Evolutionary conservation across 2,329 filamentous ascomycete species (phyloP).

Genomic region (Epichloe amarillans): DNA sequence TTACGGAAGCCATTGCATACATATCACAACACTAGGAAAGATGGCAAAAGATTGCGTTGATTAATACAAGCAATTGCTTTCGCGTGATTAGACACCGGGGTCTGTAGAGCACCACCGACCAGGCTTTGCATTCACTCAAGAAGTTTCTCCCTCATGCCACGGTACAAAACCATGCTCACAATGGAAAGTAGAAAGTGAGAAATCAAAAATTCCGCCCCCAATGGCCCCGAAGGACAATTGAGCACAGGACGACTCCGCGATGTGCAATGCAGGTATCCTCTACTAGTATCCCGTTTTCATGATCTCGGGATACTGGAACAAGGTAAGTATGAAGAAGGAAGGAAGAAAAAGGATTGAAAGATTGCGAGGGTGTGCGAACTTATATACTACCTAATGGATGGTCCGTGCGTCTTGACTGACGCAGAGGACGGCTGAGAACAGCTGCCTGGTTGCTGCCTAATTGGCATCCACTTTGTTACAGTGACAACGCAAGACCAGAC

Average conservation of each 20-base stretch:
- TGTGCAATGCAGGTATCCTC: conserved; percentile 40
- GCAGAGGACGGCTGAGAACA: not conserved
- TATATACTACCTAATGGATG: conserved; percentile 11
- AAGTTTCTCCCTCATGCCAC: not conserved
- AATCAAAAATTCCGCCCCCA: conserved; percentile 37
- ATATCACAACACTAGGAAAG: too few relatives aligned
- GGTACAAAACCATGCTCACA: not conserved
- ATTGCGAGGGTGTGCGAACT: conserved; percentile 1
- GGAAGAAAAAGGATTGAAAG: conserved; percentile 9
- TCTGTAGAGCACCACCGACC: too few relatives aligned
- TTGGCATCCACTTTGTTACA: not conserved
- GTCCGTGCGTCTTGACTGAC: conserved; percentile 11
- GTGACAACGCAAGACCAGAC: not conserved
- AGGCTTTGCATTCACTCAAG: not conserved
- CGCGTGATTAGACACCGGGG: not conserved
- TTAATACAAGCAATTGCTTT: not conserved
- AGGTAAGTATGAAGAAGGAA: conserved; percentile 39
- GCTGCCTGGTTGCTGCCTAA: conserved; percentile 7
- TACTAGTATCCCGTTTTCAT: conserved; percentile 28
- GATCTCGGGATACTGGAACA: conserved; percentile 29
- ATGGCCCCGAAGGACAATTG: conserved; percentile 40
- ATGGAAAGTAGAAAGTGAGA: conserved; percentile 8
- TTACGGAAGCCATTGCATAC: too few relatives aligned
- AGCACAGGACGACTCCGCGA: conserved; percentile 33
- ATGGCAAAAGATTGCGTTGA: too few relatives aligned